Evolutionary conservation across 169 alveolate species (phyloP).

Genomic region (Blepharisma undulans): DNA sequence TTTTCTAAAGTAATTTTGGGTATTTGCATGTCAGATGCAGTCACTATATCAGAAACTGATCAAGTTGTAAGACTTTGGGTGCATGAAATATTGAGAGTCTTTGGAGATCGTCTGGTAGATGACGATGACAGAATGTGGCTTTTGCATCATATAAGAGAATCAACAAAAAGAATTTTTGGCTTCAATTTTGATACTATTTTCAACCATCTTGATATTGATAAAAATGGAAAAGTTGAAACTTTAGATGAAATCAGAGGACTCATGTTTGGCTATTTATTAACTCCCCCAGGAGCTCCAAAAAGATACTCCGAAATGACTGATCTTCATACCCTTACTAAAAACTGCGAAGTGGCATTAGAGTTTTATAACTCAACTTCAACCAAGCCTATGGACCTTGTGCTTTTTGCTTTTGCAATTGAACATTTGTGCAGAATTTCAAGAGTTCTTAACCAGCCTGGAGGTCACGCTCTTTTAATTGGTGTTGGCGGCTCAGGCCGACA

Average conservation of each 20-base stretch:
- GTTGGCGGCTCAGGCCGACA: constrained; percentile 91
- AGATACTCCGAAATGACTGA: constrained; percentile 84
- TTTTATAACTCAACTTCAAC: constrained; percentile 81
- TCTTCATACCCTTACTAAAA: constrained; percentile 74
- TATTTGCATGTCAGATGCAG: constrained; percentile 75
- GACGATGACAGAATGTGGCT: constrained; percentile 76
- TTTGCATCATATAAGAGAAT: constrained; percentile 54
- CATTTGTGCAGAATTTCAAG: constrained; percentile 71
- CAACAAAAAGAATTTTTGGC: constrained; percentile 63
- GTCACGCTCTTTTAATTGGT: constrained; percentile 88
- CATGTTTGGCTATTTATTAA: constrained; percentile 82
- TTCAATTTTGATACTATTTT: constrained; percentile 79
- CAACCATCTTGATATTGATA: constrained; percentile 74
- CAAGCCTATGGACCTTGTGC: constrained; percentile 87
- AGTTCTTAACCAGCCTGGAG: constrained; percentile 81
- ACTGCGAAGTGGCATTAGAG: constrained; percentile 72
- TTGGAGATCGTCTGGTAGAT: constrained; percentile 85
- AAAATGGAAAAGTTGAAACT: constrained; percentile 77
- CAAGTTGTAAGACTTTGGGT: constrained; percentile 85
- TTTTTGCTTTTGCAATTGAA: constrained; percentile 76
- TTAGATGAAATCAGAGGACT: constrained; percentile 90
- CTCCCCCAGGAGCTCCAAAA: constrained; percentile 82
- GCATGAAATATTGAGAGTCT: constrained; percentile 89
- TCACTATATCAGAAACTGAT: constrained; percentile 80
- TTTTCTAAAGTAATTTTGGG: constrained; percentile 88